Conservation (phyloP, 352 stramenopile genomes). For the Phytophthora tubulina region DNA sequence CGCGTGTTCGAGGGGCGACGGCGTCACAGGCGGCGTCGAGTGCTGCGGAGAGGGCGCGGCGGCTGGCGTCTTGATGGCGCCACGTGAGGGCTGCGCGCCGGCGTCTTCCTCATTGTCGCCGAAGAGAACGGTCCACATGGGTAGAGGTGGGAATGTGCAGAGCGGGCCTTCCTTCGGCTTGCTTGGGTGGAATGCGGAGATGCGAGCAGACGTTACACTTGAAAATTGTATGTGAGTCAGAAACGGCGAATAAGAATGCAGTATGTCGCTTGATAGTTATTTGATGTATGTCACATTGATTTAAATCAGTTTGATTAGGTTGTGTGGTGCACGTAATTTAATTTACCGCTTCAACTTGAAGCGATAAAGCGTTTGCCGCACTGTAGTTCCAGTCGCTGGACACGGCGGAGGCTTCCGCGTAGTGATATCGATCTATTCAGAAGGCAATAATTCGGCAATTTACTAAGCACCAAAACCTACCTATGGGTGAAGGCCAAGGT, state of each 20-base stretch:
- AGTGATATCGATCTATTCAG: too few species aligned
- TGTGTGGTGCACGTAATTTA: background rate
- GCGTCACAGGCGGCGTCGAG: conserved; percentile 47
- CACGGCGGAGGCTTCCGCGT: too few species aligned
- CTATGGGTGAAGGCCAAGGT: too few species aligned
- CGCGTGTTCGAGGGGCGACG: conserved; percentile 35
- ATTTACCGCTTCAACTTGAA: too few species aligned
- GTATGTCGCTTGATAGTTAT: background rate
- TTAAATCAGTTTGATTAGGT: background rate
- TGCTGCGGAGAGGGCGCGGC: conserved; percentile 33
- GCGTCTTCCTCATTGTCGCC: conserved; percentile 54
- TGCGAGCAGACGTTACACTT: conserved; percentile 11
- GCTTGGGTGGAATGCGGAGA: conserved; percentile 34
- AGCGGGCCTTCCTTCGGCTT: conserved; percentile 26
- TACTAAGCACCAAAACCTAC: too few species aligned
- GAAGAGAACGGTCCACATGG: conserved; percentile 73
- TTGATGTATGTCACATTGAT: conserved; percentile 1
- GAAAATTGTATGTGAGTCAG: conserved; percentile 1
- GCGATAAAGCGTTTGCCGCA: too few species aligned
- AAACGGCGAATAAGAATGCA: conserved; percentile 4
- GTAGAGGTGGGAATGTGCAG: background rate
- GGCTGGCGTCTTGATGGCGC: conserved; percentile 12
- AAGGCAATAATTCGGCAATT: too few species aligned
- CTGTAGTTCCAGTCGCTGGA: too few species aligned
- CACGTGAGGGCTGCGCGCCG: conserved; percentile 17